Evolutionary conservation across 2,329 filamentous ascomycete species (phyloP).

Genomic region (Ceratocystis lukuohia): DNA sequence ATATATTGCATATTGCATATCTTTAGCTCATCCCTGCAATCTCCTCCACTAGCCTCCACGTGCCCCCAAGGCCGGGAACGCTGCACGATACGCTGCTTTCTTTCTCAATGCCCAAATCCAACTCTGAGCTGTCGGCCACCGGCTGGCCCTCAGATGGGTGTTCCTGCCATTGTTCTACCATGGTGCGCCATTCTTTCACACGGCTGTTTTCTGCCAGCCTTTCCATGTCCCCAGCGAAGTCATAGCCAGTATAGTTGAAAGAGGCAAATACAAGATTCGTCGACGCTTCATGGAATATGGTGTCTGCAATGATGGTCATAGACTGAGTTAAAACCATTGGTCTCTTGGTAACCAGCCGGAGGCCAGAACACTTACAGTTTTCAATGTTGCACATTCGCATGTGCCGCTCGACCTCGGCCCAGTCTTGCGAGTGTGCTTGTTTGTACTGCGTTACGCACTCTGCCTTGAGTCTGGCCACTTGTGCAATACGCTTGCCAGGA

Average conservation of each 20-base stretch:
- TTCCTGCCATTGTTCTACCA: slow-evolving; percentile 67
- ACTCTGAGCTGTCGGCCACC: not conserved
- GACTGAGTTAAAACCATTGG: not conserved
- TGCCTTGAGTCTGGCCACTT: slow-evolving; percentile 59
- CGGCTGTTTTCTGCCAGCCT: slow-evolving; percentile 59
- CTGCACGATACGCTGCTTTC: not conserved
- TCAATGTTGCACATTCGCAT: slow-evolving; percentile 62
- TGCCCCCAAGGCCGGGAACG: slow-evolving; percentile 8
- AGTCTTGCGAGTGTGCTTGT: slow-evolving; percentile 57
- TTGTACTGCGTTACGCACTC: slow-evolving; percentile 57
- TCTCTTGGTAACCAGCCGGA: not conserved
- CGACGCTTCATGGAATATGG: slow-evolving; percentile 54
- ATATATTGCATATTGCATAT: not conserved
- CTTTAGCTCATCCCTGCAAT: slow-evolving; percentile 3
- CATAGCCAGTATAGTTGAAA: slow-evolving; percentile 66
- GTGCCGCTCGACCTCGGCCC: slow-evolving; percentile 64
- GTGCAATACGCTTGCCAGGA: slow-evolving; percentile 41
- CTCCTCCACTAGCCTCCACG: slow-evolving; percentile 14
- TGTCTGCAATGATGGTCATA: slow-evolving; percentile 38
- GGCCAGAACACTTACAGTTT: slow-evolving; percentile 44
- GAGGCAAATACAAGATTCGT: slow-evolving; percentile 55
- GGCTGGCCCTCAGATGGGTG: not conserved
- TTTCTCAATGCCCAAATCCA: not conserved
- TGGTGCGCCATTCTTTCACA: slow-evolving; percentile 65
- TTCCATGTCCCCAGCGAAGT: slow-evolving; percentile 63